Percentiles rank a stretch among this genome's conserved stretches.
phyloP scores from a whole-genome alignment of 805 yeast species.

The Middelhovenomyces tepae region DNA sequence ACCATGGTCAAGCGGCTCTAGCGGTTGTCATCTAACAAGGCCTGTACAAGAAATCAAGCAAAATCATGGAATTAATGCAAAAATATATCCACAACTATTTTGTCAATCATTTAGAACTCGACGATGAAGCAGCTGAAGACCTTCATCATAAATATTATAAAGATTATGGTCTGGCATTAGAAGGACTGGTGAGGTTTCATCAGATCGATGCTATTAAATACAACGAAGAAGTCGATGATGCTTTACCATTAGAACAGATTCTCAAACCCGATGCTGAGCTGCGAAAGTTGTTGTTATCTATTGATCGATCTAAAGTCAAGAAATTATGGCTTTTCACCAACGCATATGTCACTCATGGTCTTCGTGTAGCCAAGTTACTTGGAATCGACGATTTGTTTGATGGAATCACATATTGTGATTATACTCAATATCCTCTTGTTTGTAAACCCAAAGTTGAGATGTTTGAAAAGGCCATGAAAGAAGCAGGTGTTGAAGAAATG shows the following conservation, averaged over 20 bases:
- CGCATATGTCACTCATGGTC: slow-evolving; percentile 86
- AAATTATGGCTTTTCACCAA: slow-evolving; percentile 89
- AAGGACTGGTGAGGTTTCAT: slow-evolving; percentile 61
- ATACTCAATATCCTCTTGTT: slow-evolving; percentile 47
- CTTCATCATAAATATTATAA: slow-evolving; percentile 71
- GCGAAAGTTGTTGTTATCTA: slow-evolving; percentile 23
- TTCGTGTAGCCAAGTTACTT: slow-evolving; percentile 65
- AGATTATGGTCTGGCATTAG: slow-evolving; percentile 86
- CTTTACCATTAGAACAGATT: slow-evolving; percentile 77
- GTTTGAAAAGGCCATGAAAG: slow-evolving; percentile 47
- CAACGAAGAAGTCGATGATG: slow-evolving; percentile 83
- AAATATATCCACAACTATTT: slow-evolving; percentile 75
- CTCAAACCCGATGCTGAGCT: slow-evolving; percentile 43
- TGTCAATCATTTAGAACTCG: slow-evolving; percentile 49
- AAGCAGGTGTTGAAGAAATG: slow-evolving; percentile 49
- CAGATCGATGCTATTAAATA: slow-evolving; percentile 83
- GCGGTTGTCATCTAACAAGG: slow-evolving; percentile 13
- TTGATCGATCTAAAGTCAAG: slow-evolving; percentile 46
- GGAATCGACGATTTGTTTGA: slow-evolving; percentile 92
- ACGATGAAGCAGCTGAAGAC: slow-evolving; percentile 62
- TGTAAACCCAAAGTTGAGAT: slow-evolving; percentile 84
- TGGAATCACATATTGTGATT: slow-evolving; percentile 90
- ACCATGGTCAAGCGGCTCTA: neutral
- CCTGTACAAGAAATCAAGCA: slow-evolving; percentile 62
- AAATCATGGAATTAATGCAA: slow-evolving; percentile 83